Conservation (phyloP, 2,329 filamentous ascomycete species). For the Claviceps monticola region DNA sequence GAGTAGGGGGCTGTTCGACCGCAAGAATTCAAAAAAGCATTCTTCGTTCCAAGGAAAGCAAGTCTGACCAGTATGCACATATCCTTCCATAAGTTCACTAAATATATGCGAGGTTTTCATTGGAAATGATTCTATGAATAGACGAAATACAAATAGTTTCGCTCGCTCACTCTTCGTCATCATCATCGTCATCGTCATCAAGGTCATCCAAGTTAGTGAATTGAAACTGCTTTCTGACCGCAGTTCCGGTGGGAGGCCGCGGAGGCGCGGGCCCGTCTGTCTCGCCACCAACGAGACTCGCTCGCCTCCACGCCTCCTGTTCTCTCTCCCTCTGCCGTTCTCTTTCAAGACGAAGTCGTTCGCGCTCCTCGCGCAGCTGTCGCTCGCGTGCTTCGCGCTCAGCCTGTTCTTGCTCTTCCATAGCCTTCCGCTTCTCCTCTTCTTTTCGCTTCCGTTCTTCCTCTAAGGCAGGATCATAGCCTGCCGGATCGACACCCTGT, state of each 20-base stretch:
- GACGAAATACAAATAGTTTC: not conserved
- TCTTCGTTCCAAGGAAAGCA: not conserved
- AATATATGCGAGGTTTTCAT: not conserved
- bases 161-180: slow-evolving; percentile 10
- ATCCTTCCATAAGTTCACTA: not conserved
- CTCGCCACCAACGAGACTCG: slow-evolving; percentile 18
- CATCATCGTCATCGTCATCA: slow-evolving; percentile 32
- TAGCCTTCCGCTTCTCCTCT: slow-evolving; percentile 33
- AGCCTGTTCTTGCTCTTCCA: slow-evolving; percentile 31
- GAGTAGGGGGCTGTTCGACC: not conserved
- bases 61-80: not conserved
- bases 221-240: slow-evolving; percentile 40
- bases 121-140: not conserved
- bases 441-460: slow-evolving; percentile 36
- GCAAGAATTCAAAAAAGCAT: not conserved
- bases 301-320: slow-evolving; percentile 26
- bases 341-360: slow-evolving; percentile 25
- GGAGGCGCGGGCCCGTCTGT: slow-evolving; percentile 13
- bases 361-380: slow-evolving; percentile 24
- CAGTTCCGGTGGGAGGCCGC: slow-evolving; percentile 13
- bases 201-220: slow-evolving; percentile 40
- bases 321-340: slow-evolving; percentile 29
- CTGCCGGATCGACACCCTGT: slow-evolving; percentile 45
- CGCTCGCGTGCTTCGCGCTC: slow-evolving; percentile 33
- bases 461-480: slow-evolving; percentile 43